Evolutionary conservation across 768 basidiomycete genomes (phyloP).

Genomic region (Russula sp.): DNA sequence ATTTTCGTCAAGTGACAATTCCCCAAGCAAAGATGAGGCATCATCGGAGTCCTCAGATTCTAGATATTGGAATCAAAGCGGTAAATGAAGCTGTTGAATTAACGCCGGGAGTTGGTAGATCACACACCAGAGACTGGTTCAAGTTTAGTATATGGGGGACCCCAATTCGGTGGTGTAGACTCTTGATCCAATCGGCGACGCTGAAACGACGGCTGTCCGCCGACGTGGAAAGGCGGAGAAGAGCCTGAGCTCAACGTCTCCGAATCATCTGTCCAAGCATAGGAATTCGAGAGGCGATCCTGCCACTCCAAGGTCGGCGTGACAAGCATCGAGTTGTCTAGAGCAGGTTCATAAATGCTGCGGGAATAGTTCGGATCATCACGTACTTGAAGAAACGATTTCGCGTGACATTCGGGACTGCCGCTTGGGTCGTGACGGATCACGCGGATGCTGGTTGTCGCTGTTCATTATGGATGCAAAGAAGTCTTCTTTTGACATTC

Average conservation of each 20-base stretch:
- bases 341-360: neutral
- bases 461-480: slow-evolving; percentile 70
- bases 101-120: neutral
- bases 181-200: slow-evolving; percentile 48
- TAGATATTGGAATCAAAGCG: slow-evolving; percentile 6
- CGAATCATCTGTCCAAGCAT: slow-evolving; percentile 38
- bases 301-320: slow-evolving; percentile 78
- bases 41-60: slow-evolving; percentile 36
- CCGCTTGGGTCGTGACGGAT: slow-evolving; percentile 59
- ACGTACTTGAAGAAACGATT: slow-evolving; percentile 71
- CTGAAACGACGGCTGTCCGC: slow-evolving; percentile 41
- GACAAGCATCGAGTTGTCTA: slow-evolving; percentile 58
- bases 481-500: slow-evolving; percentile 73
- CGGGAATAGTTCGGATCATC: neutral
- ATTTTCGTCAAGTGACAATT: slow-evolving; percentile 72
- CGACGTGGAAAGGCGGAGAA: slow-evolving; percentile 11
- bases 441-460: slow-evolving; percentile 47
- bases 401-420: slow-evolving; percentile 77
- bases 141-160: slow-evolving; percentile 58
- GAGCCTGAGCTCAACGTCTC: neutral
- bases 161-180: slow-evolving; percentile 48
- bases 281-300: slow-evolving; percentile 59
- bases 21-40: slow-evolving; percentile 58
- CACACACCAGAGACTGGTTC: slow-evolving; percentile 36
- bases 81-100: neutral